Percentiles rank a stretch among this genome's conserved stretches.
Conservation (phyloP, 2,329 filamentous ascomycete genomes). For the Ascochyta pisi region DNA sequence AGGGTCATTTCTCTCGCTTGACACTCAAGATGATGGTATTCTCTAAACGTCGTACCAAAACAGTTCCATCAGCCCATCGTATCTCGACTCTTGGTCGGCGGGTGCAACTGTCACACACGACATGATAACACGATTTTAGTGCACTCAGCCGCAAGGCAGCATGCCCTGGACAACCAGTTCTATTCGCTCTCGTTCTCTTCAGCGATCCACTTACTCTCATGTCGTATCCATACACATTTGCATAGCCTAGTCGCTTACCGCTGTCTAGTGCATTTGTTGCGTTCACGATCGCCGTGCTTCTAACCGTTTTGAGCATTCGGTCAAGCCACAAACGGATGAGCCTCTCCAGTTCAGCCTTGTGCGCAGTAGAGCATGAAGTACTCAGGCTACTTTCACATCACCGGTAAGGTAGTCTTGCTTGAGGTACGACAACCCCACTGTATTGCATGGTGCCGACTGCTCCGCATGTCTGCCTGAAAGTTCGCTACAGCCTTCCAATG, state of each 20-base stretch:
- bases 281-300: conserved; percentile 6
- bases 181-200: background rate
- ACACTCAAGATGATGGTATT: background rate
- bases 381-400: conserved; percentile 1
- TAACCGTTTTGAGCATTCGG: conserved; percentile 14
- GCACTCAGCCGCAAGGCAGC: background rate
- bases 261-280: conserved; percentile 9
- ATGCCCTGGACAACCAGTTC: background rate
- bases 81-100: background rate
- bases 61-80: background rate
- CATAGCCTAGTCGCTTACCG: conserved; percentile 14
- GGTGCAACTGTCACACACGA: background rate
- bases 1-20: background rate
- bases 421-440: background rate
- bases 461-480: background rate
- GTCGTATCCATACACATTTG: background rate
- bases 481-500: background rate
- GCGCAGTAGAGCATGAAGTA: conserved; percentile 3
- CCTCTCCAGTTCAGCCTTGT: conserved; percentile 28
- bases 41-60: no score
- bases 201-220: background rate
- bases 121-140: background rate
- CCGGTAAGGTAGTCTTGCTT: background rate
- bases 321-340: conserved; percentile 12
- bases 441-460: background rate